Conservation (phyloP, 345 rosid genomes). For the Gynandropsis gynandra region DNA sequence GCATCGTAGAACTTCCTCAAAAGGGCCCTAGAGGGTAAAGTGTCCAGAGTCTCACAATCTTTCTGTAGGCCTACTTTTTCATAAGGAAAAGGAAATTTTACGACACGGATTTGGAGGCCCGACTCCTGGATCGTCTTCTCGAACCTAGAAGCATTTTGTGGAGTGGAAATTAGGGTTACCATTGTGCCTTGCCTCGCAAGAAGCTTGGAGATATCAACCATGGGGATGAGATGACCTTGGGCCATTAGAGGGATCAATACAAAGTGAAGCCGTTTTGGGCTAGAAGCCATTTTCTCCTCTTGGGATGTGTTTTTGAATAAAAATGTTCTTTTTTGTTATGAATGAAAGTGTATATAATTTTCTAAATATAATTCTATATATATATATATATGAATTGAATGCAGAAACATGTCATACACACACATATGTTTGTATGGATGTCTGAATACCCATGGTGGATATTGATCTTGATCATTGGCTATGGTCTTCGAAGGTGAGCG, state of each 20-base stretch:
- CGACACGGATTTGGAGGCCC: slow-evolving; percentile 32
- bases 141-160: slow-evolving; percentile 57
- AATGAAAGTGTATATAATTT: no score
- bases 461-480: not conserved
- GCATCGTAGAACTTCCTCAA: slow-evolving; percentile 48
- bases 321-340: no score
- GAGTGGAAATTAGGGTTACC: slow-evolving; percentile 63
- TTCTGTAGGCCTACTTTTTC: slow-evolving; percentile 58
- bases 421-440: not conserved
- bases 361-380: not conserved
- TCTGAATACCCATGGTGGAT: no score
- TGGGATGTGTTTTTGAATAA: not conserved
- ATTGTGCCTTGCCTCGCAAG: slow-evolving; percentile 44
- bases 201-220: slow-evolving; percentile 60
- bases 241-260: slow-evolving; percentile 68
- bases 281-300: slow-evolving; percentile 22
- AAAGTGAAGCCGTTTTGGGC: slow-evolving; percentile 41
- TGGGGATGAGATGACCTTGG: slow-evolving; percentile 77
- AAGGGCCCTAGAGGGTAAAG: slow-evolving; percentile 44
- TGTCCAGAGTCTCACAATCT: slow-evolving; percentile 73
- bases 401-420: not conserved
- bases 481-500: not conserved
- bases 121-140: slow-evolving; percentile 25
- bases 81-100: slow-evolving; percentile 44
- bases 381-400: not conserved